These are phyloP conservation scores for Fagus crenata DNA, from an alignment of 306 rosid genomes.

Conservation along the genomic window DNA sequence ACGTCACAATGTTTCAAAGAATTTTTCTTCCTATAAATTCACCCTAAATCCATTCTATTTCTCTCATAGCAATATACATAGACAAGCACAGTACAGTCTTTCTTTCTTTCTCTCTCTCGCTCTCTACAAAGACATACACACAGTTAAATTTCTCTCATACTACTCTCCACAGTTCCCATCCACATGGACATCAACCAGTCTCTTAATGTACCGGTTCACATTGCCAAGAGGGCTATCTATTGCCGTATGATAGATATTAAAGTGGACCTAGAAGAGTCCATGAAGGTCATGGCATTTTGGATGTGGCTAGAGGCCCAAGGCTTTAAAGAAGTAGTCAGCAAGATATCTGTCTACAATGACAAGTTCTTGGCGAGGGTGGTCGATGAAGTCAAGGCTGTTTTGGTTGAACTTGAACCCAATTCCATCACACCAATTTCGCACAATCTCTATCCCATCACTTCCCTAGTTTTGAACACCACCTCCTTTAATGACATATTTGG, in stretches of 20 bases:
- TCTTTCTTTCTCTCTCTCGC: neutral
- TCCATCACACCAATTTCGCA: neutral
- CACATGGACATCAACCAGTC: neutral
- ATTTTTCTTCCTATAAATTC: neutral
- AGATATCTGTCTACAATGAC: slow-evolving; percentile 2
- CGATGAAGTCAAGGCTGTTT: neutral
- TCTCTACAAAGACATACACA: neutral
- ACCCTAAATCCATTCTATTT: neutral
- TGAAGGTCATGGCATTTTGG: slow-evolving; percentile 10
- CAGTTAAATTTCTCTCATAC: no score
- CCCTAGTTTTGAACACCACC: neutral
- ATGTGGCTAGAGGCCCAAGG: slow-evolving; percentile 3
- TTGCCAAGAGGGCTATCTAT: neutral
- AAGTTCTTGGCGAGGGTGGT: neutral
- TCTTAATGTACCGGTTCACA: no score
- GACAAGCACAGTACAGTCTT: neutral
- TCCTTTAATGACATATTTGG: neutral
- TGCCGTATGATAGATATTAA: neutral
- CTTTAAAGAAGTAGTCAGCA: neutral
- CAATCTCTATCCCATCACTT: neutral
- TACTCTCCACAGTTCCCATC: neutral
- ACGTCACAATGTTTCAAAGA: neutral
- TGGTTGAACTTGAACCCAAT: neutral
- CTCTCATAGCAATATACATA: neutral
- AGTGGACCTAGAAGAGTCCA: neutral